These are phyloP conservation scores for Scutellaria barbata DNA, from an alignment of 257 asterid genomes.

Conservation along the genomic window DNA sequence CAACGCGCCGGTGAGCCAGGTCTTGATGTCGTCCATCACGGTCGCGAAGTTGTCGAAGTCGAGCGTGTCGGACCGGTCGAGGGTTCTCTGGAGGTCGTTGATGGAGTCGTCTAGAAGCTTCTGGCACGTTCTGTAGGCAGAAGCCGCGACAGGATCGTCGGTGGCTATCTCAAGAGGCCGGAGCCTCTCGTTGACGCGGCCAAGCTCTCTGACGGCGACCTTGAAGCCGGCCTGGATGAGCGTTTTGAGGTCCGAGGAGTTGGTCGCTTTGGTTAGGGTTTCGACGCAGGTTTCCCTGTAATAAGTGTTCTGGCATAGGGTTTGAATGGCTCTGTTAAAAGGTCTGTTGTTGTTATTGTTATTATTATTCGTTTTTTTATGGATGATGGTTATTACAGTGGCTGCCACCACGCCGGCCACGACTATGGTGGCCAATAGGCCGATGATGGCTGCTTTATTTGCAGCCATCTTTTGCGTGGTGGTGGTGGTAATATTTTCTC, in stretches of 20 bases:
- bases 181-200: conserved; percentile 6
- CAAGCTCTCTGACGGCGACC: conserved; percentile 32
- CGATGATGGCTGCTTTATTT: conserved; percentile 31
- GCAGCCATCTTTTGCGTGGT: conserved; percentile 24
- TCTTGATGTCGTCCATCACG: conserved; percentile 38
- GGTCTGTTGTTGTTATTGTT: background rate
- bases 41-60: background rate
- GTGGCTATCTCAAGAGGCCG: conserved; percentile 28
- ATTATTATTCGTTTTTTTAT: background rate
- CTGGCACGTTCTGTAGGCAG: conserved; percentile 36
- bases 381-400: conserved; percentile 7
- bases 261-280: conserved; percentile 38
- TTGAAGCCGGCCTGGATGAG: conserved; percentile 36
- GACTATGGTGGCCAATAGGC: conserved; percentile 24
- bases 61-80: conserved; percentile 17
- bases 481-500: background rate
- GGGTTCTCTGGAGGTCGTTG: conserved; percentile 32
- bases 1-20: conserved; percentile 51
- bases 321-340: conserved; percentile 23
- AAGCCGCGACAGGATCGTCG: conserved; percentile 13
- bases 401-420: conserved; percentile 36
- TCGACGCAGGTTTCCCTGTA: conserved; percentile 45
- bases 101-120: conserved; percentile 41
- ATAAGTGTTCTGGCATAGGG: conserved; percentile 39
- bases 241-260: conserved; percentile 36